Evolutionary conservation across 1,139 yeast species (phyloP).

Genomic region (Candida sp.): DNA sequence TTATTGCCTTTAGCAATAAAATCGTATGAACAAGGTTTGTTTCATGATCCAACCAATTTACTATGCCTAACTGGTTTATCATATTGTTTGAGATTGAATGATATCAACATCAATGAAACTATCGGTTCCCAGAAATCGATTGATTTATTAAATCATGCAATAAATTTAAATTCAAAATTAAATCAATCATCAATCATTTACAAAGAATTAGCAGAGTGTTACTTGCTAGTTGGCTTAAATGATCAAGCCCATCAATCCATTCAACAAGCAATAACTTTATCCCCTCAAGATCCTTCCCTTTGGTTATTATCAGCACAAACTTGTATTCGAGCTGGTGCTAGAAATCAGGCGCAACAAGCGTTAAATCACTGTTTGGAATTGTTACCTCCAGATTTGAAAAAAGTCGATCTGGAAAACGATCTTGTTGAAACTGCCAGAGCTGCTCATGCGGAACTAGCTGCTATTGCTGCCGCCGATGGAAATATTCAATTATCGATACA

Average conservation of each 20-base stretch:
- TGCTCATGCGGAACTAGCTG: conserved; percentile 53
- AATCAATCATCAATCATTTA: conserved; percentile 33
- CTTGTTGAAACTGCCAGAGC: conserved; percentile 44
- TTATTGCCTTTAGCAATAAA: conserved; percentile 37
- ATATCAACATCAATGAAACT: conserved; percentile 31
- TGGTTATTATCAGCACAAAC: conserved; percentile 49
- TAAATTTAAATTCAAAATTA: conserved; percentile 31
- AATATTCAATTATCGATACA: conserved; percentile 44
- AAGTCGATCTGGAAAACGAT: conserved; percentile 8
- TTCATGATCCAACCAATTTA: conserved; percentile 38
- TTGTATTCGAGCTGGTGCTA: conserved; percentile 37
- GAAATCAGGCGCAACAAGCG: conserved; percentile 43
- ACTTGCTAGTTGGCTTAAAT: conserved; percentile 40
- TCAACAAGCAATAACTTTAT: conserved; percentile 40
- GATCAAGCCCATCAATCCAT: conserved; percentile 52
- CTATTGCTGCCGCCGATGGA: conserved; percentile 49
- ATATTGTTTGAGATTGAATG: conserved; percentile 35
- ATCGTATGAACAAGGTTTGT: conserved; percentile 45
- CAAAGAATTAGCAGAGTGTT: conserved; percentile 50
- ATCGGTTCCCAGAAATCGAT: conserved; percentile 41
- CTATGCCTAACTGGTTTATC: conserved; percentile 44
- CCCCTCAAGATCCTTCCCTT: conserved; percentile 40
- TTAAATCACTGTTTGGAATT: conserved; percentile 42
- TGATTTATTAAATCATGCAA: conserved; percentile 37
- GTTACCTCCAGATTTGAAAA: conserved; percentile 17